Evolutionary conservation across 2,329 filamentous ascomycete genomes (phyloP).

Genomic region (Fusarium cyanostomum): DNA sequence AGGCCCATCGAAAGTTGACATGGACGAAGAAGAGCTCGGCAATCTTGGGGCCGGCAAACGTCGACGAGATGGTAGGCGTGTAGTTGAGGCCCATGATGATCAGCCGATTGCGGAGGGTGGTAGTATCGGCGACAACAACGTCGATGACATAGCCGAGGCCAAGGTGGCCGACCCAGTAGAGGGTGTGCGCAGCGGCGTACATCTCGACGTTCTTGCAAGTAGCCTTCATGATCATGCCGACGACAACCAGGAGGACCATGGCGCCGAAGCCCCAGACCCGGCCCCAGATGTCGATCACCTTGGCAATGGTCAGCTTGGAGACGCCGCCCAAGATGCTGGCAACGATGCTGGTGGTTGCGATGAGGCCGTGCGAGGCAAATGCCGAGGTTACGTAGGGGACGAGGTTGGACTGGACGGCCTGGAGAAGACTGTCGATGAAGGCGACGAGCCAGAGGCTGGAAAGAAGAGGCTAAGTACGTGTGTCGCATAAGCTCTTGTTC

Average conservation of each 20-base stretch:
- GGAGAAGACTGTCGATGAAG: slow-evolving; percentile 58
- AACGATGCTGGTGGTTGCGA: slow-evolving; percentile 63
- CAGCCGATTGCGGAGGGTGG: slow-evolving; percentile 54
- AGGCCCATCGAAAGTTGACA: slow-evolving; percentile 57
- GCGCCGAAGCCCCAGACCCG: slow-evolving; percentile 9
- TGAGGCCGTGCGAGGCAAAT: slow-evolving; percentile 62
- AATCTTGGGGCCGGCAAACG: slow-evolving; percentile 55
- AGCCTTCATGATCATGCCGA: slow-evolving; percentile 71
- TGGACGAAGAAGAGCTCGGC: slow-evolving; percentile 51
- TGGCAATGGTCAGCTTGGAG: slow-evolving; percentile 6
- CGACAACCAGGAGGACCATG: slow-evolving; percentile 50
- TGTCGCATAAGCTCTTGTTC: no score
- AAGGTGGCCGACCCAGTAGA: slow-evolving; percentile 68
- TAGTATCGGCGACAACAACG: slow-evolving; percentile 57
- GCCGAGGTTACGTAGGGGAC: slow-evolving; percentile 58
- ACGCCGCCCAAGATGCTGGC: slow-evolving; percentile 39
- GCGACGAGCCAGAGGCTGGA: slow-evolving; percentile 56
- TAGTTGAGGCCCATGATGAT: slow-evolving; percentile 54
- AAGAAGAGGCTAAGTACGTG: not conserved
- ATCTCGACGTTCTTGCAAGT: slow-evolving; percentile 64
- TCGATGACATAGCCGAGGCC: slow-evolving; percentile 53
- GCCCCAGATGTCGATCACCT: slow-evolving; percentile 20
- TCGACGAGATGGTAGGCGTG: slow-evolving; percentile 56
- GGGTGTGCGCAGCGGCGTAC: slow-evolving; percentile 68
- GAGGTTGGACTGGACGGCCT: slow-evolving; percentile 45